These are phyloP conservation scores for Scopulariopsis brevicaulis DNA, from an alignment of 2,329 filamentous ascomycete genomes.

Conservation along the genomic window DNA sequence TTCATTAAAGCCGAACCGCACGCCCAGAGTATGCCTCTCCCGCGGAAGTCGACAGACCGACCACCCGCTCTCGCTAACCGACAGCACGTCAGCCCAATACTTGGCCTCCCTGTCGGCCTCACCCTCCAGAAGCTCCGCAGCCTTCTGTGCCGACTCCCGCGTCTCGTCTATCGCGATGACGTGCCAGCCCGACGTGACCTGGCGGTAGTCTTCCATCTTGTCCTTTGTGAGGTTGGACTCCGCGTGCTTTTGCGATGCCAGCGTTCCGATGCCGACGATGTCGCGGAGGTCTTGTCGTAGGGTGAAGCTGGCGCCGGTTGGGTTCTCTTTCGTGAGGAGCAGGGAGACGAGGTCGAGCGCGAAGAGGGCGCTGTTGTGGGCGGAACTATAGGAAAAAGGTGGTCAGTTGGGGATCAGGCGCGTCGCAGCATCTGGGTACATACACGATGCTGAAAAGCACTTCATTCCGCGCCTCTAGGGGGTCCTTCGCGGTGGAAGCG, in stretches of 20 bases:
- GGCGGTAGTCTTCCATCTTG: conserved; percentile 42
- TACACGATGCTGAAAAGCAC: conserved; percentile 49
- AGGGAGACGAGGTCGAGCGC: conserved; percentile 77
- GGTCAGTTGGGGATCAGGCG: neutral
- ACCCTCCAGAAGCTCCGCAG: conserved; percentile 59
- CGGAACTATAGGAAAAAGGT: conserved; percentile 21
- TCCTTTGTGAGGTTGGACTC: conserved; percentile 46
- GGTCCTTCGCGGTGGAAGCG: conserved; percentile 27
- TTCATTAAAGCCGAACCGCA: conserved; percentile 84
- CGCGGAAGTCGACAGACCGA: conserved; percentile 67
- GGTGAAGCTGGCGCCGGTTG: conserved; percentile 55
- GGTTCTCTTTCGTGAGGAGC: conserved; percentile 70
- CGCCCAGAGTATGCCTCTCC: conserved; percentile 64
- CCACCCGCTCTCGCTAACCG: conserved; percentile 78
- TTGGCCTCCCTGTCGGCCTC: conserved; percentile 71
- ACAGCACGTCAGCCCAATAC: conserved; percentile 82
- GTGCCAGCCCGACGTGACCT: conserved; percentile 59
- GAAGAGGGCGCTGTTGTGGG: conserved; percentile 51
- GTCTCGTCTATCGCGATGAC: conserved; percentile 66
- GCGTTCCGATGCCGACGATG: conserved; percentile 59
- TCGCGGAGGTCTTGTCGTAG: conserved; percentile 62
- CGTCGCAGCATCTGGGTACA: neutral
- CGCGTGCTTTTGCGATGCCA: conserved; percentile 56
- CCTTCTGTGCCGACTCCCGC: conserved; percentile 60
- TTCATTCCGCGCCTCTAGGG: conserved; percentile 40